A percentile compares a stretch with the other conserved stretches of the same genome.
phyloP scores from a whole-genome alignment of 768 basidiomycete genomes.

The Artomyces pyxidatus region DNA sequence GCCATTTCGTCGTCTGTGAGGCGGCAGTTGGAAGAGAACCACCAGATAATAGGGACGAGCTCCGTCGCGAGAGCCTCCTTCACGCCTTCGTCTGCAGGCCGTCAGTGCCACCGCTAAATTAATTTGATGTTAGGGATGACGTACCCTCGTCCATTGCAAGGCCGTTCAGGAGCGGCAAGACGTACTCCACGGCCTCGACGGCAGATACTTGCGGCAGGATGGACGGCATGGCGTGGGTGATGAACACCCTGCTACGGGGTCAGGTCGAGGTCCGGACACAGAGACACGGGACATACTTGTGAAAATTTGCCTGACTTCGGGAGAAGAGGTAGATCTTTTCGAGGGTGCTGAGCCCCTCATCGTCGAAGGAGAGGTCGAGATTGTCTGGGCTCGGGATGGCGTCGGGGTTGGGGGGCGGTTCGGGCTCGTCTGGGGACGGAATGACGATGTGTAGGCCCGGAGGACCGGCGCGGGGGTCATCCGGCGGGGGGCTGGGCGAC shows the following conservation, averaged over 20 bases:
- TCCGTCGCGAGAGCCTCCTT: conserved; percentile 82
- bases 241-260: conserved; percentile 52
- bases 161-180: conserved; percentile 79
- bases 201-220: conserved; percentile 53
- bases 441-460: not conserved
- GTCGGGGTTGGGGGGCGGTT: conserved; percentile 22
- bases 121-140: conserved; percentile 15
- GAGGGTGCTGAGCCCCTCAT: conserved; percentile 74
- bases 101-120: not conserved
- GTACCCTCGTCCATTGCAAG: conserved; percentile 83
- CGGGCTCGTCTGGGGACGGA: conserved; percentile 11
- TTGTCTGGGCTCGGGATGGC: conserved; percentile 21
- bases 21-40: conserved; percentile 76
- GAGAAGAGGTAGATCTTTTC: conserved; percentile 92
- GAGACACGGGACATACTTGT: conserved; percentile 38
- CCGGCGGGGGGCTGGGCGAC: not conserved
- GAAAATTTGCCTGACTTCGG: conserved; percentile 61
- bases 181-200: conserved; percentile 86
- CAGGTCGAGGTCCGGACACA: not conserved
- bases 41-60: conserved; percentile 81
- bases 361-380: conserved; percentile 48
- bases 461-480: not conserved
- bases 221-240: conserved; percentile 51
- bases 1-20: conserved; percentile 28
- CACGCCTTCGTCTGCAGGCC: conserved; percentile 64